Evolutionary conservation across 2,329 filamentous ascomycete genomes (phyloP), one percentile per base, ranked within the genome.

Genomic region (Drechslerella coelobrocha): DNA sequence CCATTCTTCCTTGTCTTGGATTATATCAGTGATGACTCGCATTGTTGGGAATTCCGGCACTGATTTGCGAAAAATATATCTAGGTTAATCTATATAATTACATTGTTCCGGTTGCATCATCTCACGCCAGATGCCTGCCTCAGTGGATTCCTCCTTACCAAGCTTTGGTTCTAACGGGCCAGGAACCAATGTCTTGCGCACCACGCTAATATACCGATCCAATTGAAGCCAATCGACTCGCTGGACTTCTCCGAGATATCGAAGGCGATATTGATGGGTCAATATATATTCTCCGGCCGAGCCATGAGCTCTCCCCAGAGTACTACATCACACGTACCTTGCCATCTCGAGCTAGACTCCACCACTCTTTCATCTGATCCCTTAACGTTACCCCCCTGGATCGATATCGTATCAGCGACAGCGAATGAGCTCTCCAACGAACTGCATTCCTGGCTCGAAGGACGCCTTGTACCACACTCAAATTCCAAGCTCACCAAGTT

Each of bases 231-330:
- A 31, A 31, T 31, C n/a, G n/a, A n/a, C n/a, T n/a, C n/a, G n/a
- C n/a, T n/a, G n/a, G n/a, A 10, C n/a, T 17, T 17, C 39, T 54
- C 56, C 65, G 51, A 69, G 48, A 34, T 19, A 45, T 17, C 7
- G 21, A 45, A 5, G 41, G 14, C 3, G 7, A 41, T 41, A 8
- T 17, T 17, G 9, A 21, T 45, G 12, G 34, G 12, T 39, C 17
- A 10, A 45, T 45, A 45, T 21, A 21, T 69, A 69, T 69, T 69
- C 65, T 69, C 65, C 65, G 57, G 56, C 57, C 65, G 52, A 69
- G 47, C 43, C 43, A 52, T 39, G 37, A 60, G 48, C 50, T 51
- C 57, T 52, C 55, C 61, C n/a, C 47, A 14, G 26, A 24, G 19
- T 34, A 19, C 19, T 57, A 29, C 31, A 68, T 45, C 12, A 12